phyloP scores from a whole-genome alignment of 805 yeast genomes.

The Suhomyces pyralidae region DNA sequence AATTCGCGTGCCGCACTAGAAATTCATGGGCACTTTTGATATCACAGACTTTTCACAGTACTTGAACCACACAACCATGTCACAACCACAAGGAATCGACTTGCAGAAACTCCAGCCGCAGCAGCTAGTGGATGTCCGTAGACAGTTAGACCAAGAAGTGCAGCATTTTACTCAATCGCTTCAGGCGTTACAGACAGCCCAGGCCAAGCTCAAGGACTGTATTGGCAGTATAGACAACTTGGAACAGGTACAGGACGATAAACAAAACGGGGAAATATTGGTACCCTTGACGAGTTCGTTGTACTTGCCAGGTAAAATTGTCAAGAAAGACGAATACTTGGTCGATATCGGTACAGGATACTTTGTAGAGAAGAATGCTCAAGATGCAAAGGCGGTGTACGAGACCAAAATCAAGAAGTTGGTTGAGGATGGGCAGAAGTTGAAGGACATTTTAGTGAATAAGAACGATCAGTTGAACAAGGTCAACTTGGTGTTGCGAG shows the following conservation, averaged over 20 bases:
- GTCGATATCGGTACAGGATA: slow-evolving; percentile 98
- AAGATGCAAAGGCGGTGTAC: slow-evolving; percentile 70
- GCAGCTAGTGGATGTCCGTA: slow-evolving; percentile 80
- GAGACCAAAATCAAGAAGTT: slow-evolving; percentile 70
- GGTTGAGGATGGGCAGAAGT: slow-evolving; percentile 66
- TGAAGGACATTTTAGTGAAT: slow-evolving; percentile 71
- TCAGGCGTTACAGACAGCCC: slow-evolving; percentile 80
- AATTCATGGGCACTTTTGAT: neutral
- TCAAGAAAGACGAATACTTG: slow-evolving; percentile 63
- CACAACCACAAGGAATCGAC: slow-evolving; percentile 33
- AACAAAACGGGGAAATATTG: slow-evolving; percentile 46
- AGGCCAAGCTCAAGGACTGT: slow-evolving; percentile 78
- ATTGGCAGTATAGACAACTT: slow-evolving; percentile 62
- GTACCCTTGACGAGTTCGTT: slow-evolving; percentile 88
- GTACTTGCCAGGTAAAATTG: slow-evolving; percentile 81
- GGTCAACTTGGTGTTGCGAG: slow-evolving; percentile 56
- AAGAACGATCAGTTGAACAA: slow-evolving; percentile 63
- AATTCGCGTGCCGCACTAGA: neutral
- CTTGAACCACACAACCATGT: neutral
- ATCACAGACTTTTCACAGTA: neutral
- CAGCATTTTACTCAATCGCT: slow-evolving; percentile 83
- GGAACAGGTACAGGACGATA: slow-evolving; percentile 20
- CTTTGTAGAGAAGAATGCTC: slow-evolving; percentile 73
- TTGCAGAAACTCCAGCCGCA: slow-evolving; percentile 71
- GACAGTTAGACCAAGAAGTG: slow-evolving; percentile 78